Evolutionary conservation across 2,329 filamentous ascomycete genomes (phyloP), one percentile per base, ranked within the genome.

Genomic region (Colletotrichum tropicale): DNA sequence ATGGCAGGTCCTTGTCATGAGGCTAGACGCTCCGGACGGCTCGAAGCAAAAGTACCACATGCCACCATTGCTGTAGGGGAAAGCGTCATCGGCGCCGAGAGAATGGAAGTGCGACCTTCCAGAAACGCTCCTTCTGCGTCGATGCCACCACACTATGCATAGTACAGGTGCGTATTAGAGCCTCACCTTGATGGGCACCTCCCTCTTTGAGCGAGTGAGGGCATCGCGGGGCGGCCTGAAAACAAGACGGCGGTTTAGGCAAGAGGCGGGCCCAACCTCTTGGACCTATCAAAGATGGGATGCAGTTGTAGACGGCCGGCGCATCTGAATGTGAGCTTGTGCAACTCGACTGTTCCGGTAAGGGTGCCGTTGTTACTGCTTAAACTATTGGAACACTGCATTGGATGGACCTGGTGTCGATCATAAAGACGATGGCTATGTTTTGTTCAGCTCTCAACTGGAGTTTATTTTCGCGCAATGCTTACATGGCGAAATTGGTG

Each of bases 101-200:
- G 13, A n/a, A 43, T 24, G 24, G 16, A 52, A 43, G 28, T 28
- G n/a, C 43, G n/a, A 36, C 66, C 64, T 75, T 62, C 62, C 21
- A 65, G 62, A 74, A 64, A 28, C 15, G 43, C 36, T 61, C 10
- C 28, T 38, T 28, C 24, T 15, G 7, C n/a, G 18, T 15, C 6
- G 18, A 32, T 61, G 30, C 13, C 28, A 61, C 58, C 58, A 26
- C 55, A 52, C n/a, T 21, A 52, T 52, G 43, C 43, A 21, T 52
- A 52, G 55, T 21, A 36, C 30, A 15, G 12, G n/a, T 36, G 30
- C 30, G 15, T 16, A 8, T 12, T 13, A 24, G 74, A 76, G 70
- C 56, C 74, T 60, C 38, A 60, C 32, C 70, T 52, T 48, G 70
- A 69, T 69, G 43, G 16, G 6, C 70, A 69, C 70, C 70, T 74